phyloP scores from a whole-genome alignment of 176 grass and related monocot species.

The Bromus sterilis region DNA sequence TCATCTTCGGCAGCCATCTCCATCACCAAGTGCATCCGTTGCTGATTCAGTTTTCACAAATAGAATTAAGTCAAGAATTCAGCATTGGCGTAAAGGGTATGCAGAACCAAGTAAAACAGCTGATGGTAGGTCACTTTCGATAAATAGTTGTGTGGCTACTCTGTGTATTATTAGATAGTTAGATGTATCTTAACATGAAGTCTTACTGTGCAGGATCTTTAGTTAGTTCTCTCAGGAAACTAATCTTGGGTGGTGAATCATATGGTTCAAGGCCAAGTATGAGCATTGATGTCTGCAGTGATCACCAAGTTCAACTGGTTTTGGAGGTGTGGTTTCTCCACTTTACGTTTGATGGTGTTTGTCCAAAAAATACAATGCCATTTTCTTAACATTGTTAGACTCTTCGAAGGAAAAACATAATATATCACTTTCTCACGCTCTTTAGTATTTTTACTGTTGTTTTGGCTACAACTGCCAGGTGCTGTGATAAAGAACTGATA shows the following conservation, averaged over 20 bases:
- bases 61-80: slow-evolving; percentile 68
- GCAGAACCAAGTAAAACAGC: slow-evolving; percentile 36
- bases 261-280: slow-evolving; percentile 83
- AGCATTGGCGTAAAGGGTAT: slow-evolving; percentile 47
- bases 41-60: slow-evolving; percentile 69
- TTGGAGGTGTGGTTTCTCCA: slow-evolving; percentile 50
- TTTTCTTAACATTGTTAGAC: not conserved
- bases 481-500: not conserved
- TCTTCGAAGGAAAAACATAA: not conserved
- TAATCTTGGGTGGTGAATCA: slow-evolving; percentile 55
- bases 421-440: not conserved
- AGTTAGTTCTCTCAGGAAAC: slow-evolving; percentile 44
- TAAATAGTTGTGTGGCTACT: not conserved
- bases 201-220: slow-evolving; percentile 35
- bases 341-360: slow-evolving; percentile 3
- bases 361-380: not conserved
- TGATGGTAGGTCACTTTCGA: slow-evolving; percentile 45
- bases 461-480: not conserved
- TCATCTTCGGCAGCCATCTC: slow-evolving; percentile 6
- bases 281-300: slow-evolving; percentile 67
- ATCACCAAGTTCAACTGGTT: slow-evolving; percentile 71
- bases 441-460: not conserved
- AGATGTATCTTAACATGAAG: slow-evolving; percentile 14
- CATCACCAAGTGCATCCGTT: slow-evolving; percentile 42
- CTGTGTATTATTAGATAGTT: not conserved